Conservation (phyloP, 805 yeast genomes). For the Suhomyces faveliae region DNA sequence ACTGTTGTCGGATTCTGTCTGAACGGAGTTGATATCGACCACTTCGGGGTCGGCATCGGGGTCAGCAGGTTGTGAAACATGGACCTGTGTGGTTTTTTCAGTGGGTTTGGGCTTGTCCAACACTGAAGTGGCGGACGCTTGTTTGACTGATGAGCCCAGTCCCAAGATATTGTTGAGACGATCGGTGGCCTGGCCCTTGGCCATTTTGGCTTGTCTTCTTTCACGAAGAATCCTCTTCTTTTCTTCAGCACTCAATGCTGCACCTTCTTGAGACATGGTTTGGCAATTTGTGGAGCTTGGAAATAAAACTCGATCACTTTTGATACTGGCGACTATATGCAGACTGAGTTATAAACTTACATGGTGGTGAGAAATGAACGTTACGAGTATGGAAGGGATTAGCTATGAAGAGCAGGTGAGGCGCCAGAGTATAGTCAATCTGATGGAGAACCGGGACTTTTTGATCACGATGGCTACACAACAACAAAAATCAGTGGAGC, state of each 20-base stretch:
- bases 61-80: neutral
- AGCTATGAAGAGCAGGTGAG: conserved; percentile 12
- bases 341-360: too few species aligned
- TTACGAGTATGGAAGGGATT: conserved; percentile 3
- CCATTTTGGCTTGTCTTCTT: conserved; percentile 63
- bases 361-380: neutral
- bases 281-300: too few species aligned
- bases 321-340: neutral
- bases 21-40: conserved; percentile 28
- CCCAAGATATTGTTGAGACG: conserved; percentile 48
- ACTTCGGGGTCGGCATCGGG: conserved; percentile 39
- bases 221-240: conserved; percentile 58
- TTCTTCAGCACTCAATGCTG: conserved; percentile 48
- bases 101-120: conserved; percentile 24
- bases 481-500: conserved; percentile 42
- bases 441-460: conserved; percentile 40
- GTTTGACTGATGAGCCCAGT: conserved; percentile 39
- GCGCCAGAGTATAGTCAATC: conserved; percentile 37
- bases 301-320: neutral
- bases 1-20: conserved; percentile 13
- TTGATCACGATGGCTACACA: conserved; percentile 39
- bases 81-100: neutral
- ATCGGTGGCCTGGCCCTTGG: conserved; percentile 51
- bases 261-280: neutral
- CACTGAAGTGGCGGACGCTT: conserved; percentile 31